Evolutionary conservation across 2,329 filamentous ascomycete genomes (phyloP), one percentile per base, ranked within the genome.

Genomic region (Macrophomina tecta): DNA sequence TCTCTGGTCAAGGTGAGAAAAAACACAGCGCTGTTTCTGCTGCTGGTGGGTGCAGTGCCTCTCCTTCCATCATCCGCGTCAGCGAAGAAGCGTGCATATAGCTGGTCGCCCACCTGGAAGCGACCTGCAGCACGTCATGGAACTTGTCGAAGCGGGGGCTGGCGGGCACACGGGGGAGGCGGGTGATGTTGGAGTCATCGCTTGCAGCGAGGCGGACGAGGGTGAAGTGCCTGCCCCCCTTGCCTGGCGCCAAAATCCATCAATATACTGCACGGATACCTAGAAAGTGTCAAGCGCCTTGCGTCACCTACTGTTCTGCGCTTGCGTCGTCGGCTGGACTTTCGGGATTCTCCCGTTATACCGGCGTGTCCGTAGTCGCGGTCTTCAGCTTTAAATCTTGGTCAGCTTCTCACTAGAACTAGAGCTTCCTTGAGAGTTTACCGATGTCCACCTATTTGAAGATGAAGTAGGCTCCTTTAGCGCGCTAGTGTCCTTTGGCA

Each of bases 101-200:
- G 23, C 4, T 48, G 42, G 48, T 16, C 2, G 53, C 5, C 64
- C 64, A 66, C 11, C 55, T 42, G 36, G 62, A 66, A 8, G 64
- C 64, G 23, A 66, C 18, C 38, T 66, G 64, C 18, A 66, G 40
- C 8, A 32, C 53, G n/a, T 52, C 28, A 32, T 68, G 51, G 12
- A 45, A 32, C 8, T 58, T 32, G 11, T 18, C 36, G 62, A 58
- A 68, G 28, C n/a, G 5, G n/a, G 28, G 46, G n/a, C 7, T 49
- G 46, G 46, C 16, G 18, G 46, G 18, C n/a, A 49, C 46, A 12
- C 23, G 23, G n/a, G 62, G 53, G 18, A 65, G 38, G 45, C 38
- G 66, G 46, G 36, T 60, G 38, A 65, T 51, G n/a, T 28, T 62
- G 18, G 64, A 53, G 16, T 62, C 38, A 12, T 61, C 32, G 14